phyloP scores from a whole-genome alignment of 2,329 filamentous ascomycete species.

The Plenodomus lindquistii region DNA sequence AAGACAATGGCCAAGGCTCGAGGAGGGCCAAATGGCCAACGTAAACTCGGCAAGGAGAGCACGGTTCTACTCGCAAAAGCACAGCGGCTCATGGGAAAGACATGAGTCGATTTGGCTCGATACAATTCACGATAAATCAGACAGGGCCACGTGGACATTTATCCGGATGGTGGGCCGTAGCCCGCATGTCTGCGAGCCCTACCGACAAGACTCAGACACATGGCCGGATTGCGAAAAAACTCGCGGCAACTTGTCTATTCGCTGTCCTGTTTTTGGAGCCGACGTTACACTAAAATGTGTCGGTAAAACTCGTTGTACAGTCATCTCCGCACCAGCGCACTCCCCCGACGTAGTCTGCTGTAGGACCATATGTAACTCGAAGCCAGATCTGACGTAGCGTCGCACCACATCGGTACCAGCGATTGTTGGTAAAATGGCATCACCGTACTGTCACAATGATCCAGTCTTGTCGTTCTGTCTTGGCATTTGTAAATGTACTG shows the following conservation, averaged over 20 bases:
- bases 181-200: too few relatives aligned
- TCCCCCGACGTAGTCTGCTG: not conserved
- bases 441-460: not conserved
- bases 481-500: not conserved
- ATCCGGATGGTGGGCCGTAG: too few relatives aligned
- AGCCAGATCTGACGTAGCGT: not conserved
- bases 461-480: not conserved
- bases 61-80: constrained; percentile 76
- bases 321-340: not conserved
- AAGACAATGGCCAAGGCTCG: constrained; percentile 65
- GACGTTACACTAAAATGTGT: not conserved
- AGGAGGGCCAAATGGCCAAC: constrained; percentile 69
- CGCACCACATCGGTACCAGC: not conserved
- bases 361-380: not conserved
- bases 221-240: not conserved
- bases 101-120: constrained; percentile 12
- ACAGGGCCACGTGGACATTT: too few relatives aligned
- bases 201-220: not conserved
- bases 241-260: too few relatives aligned
- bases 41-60: constrained; percentile 82
- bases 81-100: constrained; percentile 65
- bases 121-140: not conserved
- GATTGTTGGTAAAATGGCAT: not conserved
- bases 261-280: too few relatives aligned
- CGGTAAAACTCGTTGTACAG: not conserved